Percentiles rank a stretch among this genome's conserved stretches.
Evolutionary conservation across 495 filamentous ascomycete genomes (phyloP).

Genomic region (Ramalina peruviana): DNA sequence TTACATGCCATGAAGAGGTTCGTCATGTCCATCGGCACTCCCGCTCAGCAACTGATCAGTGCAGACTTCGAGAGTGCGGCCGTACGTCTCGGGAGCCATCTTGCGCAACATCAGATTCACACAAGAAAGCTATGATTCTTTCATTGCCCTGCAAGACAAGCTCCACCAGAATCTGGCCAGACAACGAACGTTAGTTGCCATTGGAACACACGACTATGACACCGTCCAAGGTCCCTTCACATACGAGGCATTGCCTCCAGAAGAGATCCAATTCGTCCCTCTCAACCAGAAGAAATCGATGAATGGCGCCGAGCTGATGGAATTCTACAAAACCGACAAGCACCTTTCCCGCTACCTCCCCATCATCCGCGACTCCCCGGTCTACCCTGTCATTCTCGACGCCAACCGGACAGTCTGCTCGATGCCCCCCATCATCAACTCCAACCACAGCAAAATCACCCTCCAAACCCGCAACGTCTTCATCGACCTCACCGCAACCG

Average conservation of each 20-base stretch:
- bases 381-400: conserved; percentile 96
- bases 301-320: conserved; percentile 82
- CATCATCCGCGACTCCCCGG: conserved; percentile 84
- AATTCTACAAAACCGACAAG: conserved; percentile 84
- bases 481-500: conserved; percentile 94
- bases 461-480: conserved; percentile 82
- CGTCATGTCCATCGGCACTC: conserved; percentile 7
- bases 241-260: conserved; percentile 84
- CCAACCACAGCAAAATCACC: conserved; percentile 89
- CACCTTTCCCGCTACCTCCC: conserved; percentile 71
- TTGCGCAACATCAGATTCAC: conserved; percentile 86
- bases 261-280: conserved; percentile 79
- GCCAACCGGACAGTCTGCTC: conserved; percentile 78
- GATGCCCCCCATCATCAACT: conserved; percentile 94
- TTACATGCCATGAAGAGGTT: conserved; percentile 63
- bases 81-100: conserved; percentile 75
- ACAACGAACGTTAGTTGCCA: conserved; percentile 82
- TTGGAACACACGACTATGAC: conserved; percentile 94
- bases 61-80: conserved; percentile 65
- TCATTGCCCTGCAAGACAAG: conserved; percentile 97
- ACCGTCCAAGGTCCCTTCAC: conserved; percentile 90
- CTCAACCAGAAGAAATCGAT: conserved; percentile 82
- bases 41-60: not conserved
- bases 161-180: conserved; percentile 92
- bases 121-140: conserved; percentile 80